phyloP scores from a whole-genome alignment of 2,329 filamentous ascomycete genomes.

The Hirsutella rhossiliensis region DNA sequence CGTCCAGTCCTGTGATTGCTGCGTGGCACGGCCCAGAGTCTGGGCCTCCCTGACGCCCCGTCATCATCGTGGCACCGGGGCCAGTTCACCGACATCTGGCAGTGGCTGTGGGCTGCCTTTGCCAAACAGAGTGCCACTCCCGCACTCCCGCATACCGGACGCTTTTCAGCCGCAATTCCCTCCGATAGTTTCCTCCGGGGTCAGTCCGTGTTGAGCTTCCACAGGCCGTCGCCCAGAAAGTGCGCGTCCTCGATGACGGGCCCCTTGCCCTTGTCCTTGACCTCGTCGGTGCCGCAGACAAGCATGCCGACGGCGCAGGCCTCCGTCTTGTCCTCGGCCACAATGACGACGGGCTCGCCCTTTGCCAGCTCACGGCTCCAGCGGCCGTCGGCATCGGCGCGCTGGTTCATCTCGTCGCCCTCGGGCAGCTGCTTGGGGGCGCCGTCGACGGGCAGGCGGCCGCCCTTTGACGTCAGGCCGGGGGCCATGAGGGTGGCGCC shows the following conservation, averaged over 20 bases:
- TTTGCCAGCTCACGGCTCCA: slow-evolving; percentile 60
- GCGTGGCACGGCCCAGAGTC: too few species aligned
- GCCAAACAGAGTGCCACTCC: too few species aligned
- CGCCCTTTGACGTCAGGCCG: slow-evolving; percentile 74
- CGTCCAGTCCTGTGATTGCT: too few species aligned
- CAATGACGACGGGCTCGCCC: slow-evolving; percentile 77
- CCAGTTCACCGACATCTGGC: too few species aligned
- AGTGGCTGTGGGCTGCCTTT: too few species aligned
- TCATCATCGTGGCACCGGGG: too few species aligned
- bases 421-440: slow-evolving; percentile 19
- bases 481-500: slow-evolving; percentile 96
- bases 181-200: not conserved
- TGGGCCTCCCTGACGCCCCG: too few species aligned
- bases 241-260: slow-evolving; percentile 89
- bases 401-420: slow-evolving; percentile 30
- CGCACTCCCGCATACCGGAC: too few species aligned
- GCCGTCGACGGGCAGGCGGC: slow-evolving; percentile 54
- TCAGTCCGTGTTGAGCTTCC: slow-evolving; percentile 53
- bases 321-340: slow-evolving; percentile 87
- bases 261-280: slow-evolving; percentile 89
- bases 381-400: slow-evolving; percentile 34
- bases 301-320: slow-evolving; percentile 80
- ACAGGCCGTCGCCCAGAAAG: slow-evolving; percentile 87
- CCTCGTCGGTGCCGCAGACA: slow-evolving; percentile 77
- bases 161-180: too few species aligned